Percentiles rank a stretch among this genome's conserved stretches.
These are phyloP conservation scores for Tolypocladium inflatum DNA, from an alignment of 2,329 filamentous ascomycete genomes.

Conservation along the genomic window DNA sequence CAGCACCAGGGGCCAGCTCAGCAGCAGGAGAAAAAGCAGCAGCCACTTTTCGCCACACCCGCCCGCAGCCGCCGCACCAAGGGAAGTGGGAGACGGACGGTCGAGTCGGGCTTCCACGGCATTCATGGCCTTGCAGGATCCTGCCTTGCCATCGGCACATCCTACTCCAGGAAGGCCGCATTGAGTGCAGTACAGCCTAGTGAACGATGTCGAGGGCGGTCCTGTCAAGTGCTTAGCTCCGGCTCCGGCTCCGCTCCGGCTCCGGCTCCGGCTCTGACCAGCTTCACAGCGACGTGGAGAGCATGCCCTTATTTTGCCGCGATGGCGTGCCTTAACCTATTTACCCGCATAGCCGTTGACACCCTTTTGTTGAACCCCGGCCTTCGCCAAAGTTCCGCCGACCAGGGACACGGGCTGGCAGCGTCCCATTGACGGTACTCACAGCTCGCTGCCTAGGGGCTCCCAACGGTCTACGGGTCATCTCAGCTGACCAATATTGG, in stretches of 20 bases:
- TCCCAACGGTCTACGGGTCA: neutral
- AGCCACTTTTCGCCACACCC: neutral
- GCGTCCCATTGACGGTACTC: too few relatives aligned
- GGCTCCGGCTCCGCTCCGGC: neutral
- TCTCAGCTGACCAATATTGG: neutral
- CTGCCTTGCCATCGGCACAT: neutral
- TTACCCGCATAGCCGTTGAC: neutral
- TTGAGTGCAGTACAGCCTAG: neutral
- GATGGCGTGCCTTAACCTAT: neutral
- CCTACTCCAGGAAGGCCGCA: neutral
- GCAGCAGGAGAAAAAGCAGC: too few relatives aligned
- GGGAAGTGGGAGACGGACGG: neutral
- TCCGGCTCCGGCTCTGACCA: neutral
- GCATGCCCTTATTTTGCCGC: neutral
- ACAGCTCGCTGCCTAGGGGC: neutral
- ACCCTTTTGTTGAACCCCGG: too few relatives aligned
- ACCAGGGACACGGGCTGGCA: neutral
- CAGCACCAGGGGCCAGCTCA: neutral
- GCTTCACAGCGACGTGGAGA: neutral
- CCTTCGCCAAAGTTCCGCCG: neutral
- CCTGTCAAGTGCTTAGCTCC: neutral
- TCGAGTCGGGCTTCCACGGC: neutral
- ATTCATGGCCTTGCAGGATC: neutral
- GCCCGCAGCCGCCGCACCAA: too few relatives aligned
- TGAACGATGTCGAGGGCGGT: neutral